Percentiles rank a stretch among this genome's conserved stretches.
Conservation (phyloP, 495 filamentous ascomycete species). For the Immersiella caudata region DNA sequence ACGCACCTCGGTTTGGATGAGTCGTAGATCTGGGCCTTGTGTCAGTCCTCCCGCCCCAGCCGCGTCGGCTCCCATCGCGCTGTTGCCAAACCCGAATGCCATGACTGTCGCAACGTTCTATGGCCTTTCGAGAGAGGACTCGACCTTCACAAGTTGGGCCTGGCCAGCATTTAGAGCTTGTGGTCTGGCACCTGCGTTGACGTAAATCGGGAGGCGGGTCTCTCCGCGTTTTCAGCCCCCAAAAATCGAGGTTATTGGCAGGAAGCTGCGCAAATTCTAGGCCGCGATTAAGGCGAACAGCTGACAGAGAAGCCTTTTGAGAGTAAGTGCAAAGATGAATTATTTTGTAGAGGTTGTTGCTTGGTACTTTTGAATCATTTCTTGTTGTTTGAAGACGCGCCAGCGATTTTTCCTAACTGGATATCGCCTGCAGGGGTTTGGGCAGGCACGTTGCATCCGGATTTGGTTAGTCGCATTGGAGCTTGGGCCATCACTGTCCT, state of each 20-base stretch:
- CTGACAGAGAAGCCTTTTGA: no score
- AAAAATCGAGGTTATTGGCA: background rate
- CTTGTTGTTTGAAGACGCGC: constrained; percentile 3
- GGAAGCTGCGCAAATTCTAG: background rate
- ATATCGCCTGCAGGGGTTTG: background rate
- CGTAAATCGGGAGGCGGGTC: constrained; percentile 5
- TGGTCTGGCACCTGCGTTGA: background rate
- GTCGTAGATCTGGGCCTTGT: constrained; percentile 58
- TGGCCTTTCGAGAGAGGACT: constrained; percentile 29
- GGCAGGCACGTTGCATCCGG: background rate
- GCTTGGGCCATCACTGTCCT: no score
- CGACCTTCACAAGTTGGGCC: constrained; percentile 28
- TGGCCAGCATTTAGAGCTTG: constrained; percentile 21
- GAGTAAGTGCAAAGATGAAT: no score
- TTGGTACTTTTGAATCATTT: background rate
- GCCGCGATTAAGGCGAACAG: no score
- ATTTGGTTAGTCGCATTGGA: no score
- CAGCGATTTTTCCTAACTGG: background rate
- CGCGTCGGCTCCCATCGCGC: constrained; percentile 31
- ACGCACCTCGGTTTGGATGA: constrained; percentile 57
- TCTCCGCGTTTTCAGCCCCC: background rate
- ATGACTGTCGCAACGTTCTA: constrained; percentile 50
- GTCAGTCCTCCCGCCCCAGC: constrained; percentile 46
- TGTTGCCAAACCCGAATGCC: constrained; percentile 65
- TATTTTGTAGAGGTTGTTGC: background rate